phyloP scores from a whole-genome alignment of 768 basidiomycete species.

The Pulveroboletus frians region DNA sequence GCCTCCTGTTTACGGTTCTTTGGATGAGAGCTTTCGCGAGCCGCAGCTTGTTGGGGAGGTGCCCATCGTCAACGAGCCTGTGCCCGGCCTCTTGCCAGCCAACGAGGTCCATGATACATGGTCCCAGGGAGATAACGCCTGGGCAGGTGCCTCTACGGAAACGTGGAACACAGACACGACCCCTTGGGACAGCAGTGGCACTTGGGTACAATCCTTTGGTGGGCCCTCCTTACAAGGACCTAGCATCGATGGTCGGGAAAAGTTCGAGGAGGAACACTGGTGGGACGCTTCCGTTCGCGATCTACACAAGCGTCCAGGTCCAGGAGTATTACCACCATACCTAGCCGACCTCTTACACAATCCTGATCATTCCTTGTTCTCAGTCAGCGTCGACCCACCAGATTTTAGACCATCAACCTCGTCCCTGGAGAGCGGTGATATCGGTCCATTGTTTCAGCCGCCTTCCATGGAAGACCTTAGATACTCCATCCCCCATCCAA shows the following conservation, averaged over 20 bases:
- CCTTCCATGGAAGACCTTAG: constrained; percentile 62
- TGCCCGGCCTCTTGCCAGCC: constrained; percentile 36
- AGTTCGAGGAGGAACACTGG: constrained; percentile 62
- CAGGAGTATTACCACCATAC: constrained; percentile 63
- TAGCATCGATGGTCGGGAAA: constrained; percentile 56
- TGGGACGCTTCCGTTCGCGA: constrained; percentile 53
- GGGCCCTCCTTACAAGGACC: constrained; percentile 26
- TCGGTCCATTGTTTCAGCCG: constrained; percentile 17
- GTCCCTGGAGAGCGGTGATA: constrained; percentile 17
- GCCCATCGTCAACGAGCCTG: constrained; percentile 32
- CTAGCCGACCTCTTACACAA: constrained; percentile 66
- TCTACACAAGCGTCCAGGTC: constrained; percentile 53
- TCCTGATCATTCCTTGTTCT: constrained; percentile 66
- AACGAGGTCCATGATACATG: constrained; percentile 25
- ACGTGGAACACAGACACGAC: constrained; percentile 19
- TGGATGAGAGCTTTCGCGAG: constrained; percentile 41
- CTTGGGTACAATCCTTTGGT: constrained; percentile 23
- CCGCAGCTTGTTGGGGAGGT: constrained; percentile 50
- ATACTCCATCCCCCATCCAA: constrained; percentile 72
- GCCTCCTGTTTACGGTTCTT: constrained; percentile 24
- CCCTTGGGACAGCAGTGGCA: constrained; percentile 22
- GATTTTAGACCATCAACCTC: constrained; percentile 27
- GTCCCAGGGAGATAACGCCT: constrained; percentile 10
- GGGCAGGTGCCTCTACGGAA: constrained; percentile 14
- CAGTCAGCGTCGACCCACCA: constrained; percentile 42